Evolutionary conservation across 2,329 filamentous ascomycete genomes (phyloP), one percentile per base, ranked within the genome.

Genomic region (Trichoderma sp.): DNA sequence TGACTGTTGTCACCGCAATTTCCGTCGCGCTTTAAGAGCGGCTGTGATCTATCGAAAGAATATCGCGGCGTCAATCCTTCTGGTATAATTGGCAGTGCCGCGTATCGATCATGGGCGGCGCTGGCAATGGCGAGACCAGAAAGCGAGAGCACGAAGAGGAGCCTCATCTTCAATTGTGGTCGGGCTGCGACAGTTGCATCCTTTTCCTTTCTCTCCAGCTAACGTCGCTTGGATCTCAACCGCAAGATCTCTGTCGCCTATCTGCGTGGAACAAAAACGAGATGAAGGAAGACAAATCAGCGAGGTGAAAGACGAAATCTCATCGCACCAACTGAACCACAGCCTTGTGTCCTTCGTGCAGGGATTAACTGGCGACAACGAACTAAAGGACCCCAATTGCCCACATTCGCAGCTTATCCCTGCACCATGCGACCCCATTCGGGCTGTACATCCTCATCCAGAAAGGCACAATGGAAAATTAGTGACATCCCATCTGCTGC

Each of bases 21-120:
- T 16, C 68, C 71, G 31, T 72, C 73, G 60, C 77, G 77, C 63
- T 75, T 78, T 37, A 70, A 71, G 16, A 79, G 64, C 6, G 77
- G 74, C 53, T 74, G 71, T 14, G 75, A 75, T 31, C 70, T 73
- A 70, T 77, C 76, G 61, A 77, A 64, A n/a, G 75, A 72, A 64
- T 76, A 78, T 37, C 77, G 76, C 49, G 76, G 76, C 68, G 74
- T 73, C 66, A 79, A 71, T 4, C 78, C 77, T 11, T 71, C 78
- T 0, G 71, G 74, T 8, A 71, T 71, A 24, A 74, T 65, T 16
- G 71, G 68, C 8, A 72, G 62, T 13, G 72, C 70, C 2, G 70
- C 75, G 71, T 77, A 75, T 55, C 71, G 40, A 13, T 55, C 72
- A 19, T 68, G 70, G 14, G 53, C 52, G 27, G 68, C 61, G 63